Evolutionary conservation across 306 rosid genomes (phyloP).

Genomic region (Carpinus viminea): DNA sequence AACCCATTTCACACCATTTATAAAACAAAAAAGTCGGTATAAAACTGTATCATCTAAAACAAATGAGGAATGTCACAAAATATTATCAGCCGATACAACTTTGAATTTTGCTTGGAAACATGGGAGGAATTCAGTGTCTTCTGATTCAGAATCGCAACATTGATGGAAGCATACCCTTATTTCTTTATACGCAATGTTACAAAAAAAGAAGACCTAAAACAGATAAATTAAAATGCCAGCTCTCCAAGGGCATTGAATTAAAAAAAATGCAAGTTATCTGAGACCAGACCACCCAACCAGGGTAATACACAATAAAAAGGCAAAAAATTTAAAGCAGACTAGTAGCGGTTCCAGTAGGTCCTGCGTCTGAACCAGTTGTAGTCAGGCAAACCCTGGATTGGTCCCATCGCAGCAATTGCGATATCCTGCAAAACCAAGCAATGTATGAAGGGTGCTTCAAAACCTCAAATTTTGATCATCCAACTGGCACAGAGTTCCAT

Average conservation of each 20-base stretch:
- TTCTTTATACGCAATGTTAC: slow-evolving; percentile 46
- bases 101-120: background rate
- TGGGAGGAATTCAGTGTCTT: background rate
- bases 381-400: slow-evolving; percentile 77
- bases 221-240: slow-evolving; percentile 39
- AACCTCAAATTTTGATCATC: background rate
- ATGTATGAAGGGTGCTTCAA: background rate
- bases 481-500: background rate
- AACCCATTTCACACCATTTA: background rate
- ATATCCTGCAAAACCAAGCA: slow-evolving; percentile 60
- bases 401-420: slow-evolving; percentile 93
- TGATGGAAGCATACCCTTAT: slow-evolving; percentile 46
- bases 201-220: slow-evolving; percentile 34
- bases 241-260: slow-evolving; percentile 35
- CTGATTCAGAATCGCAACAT: slow-evolving; percentile 32
- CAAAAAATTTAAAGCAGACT: slow-evolving; percentile 38
- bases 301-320: slow-evolving; percentile 25
- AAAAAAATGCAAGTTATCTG: slow-evolving; percentile 30
- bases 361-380: slow-evolving; percentile 99
- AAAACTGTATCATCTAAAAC: background rate
- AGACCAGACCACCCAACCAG: slow-evolving; percentile 35
- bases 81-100: background rate
- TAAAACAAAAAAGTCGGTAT: background rate
- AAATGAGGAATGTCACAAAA: no score
- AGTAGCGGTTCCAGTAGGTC: slow-evolving; percentile 97